Conservation (phyloP, 257 asterid species). For the Coffea eugenioides region DNA sequence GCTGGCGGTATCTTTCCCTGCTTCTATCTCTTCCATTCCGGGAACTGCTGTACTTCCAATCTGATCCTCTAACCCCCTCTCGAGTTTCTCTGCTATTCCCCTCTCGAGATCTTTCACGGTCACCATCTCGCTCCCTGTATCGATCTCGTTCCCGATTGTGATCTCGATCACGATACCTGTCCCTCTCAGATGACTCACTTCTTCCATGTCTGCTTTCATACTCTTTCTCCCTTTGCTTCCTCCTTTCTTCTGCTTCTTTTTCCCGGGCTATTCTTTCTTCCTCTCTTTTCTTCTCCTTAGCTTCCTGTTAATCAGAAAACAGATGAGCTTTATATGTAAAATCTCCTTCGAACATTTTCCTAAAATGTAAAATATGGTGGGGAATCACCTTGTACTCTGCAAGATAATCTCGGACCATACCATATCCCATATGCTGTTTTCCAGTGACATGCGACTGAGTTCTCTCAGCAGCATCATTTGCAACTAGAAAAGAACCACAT, state of each 20-base stretch:
- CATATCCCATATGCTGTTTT: constrained; percentile 93
- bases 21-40: constrained; percentile 80
- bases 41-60: constrained; percentile 50
- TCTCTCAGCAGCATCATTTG: constrained; percentile 97
- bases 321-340: constrained; percentile 16
- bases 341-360: not conserved
- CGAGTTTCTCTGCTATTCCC: constrained; percentile 66
- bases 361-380: not conserved
- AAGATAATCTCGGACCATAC: constrained; percentile 88
- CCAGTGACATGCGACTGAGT: constrained; percentile 97
- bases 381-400: constrained; percentile 48
- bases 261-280: constrained; percentile 80
- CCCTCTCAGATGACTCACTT: constrained; percentile 76
- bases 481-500: constrained; percentile 96
- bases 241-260: constrained; percentile 82
- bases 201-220: constrained; percentile 47
- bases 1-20: constrained; percentile 68
- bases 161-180: constrained; percentile 64
- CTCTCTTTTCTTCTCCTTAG: constrained; percentile 81
- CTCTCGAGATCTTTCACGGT: constrained; percentile 52
- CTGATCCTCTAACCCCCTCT: constrained; percentile 56
- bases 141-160: constrained; percentile 54
- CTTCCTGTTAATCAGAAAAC: constrained; percentile 46
- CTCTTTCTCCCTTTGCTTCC: constrained; percentile 78
- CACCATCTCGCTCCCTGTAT: constrained; percentile 52